These are phyloP conservation scores for Hypoxylon sp. DNA, from an alignment of 2,329 filamentous ascomycete genomes.

Conservation along the genomic window DNA sequence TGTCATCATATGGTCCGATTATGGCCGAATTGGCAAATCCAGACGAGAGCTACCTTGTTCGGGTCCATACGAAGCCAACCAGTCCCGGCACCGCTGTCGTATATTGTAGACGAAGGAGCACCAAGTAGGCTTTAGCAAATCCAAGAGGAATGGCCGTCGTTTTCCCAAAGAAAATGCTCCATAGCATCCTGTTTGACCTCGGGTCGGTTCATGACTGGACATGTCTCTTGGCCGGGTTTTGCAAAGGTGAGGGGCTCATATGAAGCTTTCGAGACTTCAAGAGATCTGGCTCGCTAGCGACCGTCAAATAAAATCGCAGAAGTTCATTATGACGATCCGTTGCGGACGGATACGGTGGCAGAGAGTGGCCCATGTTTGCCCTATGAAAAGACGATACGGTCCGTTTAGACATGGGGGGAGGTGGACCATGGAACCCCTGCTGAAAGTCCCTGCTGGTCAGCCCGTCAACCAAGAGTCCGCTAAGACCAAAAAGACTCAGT, in stretches of 20 bases:
- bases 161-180: constrained; percentile 5
- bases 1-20: constrained; percentile 45
- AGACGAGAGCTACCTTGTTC: constrained; percentile 41
- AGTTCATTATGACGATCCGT: constrained; percentile 47
- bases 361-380: constrained; percentile 50
- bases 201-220: constrained; percentile 47
- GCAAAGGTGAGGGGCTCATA: constrained; percentile 47
- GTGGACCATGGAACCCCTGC: constrained; percentile 49
- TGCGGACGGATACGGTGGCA: constrained; percentile 47
- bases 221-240: constrained; percentile 44
- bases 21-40: constrained; percentile 44
- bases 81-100: background rate
- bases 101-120: constrained; percentile 3
- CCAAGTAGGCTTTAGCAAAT: constrained; percentile 9
- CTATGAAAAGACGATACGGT: constrained; percentile 51
- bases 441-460: constrained; percentile 49
- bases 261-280: constrained; percentile 43
- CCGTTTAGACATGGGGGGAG: constrained; percentile 48
- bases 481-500: constrained; percentile 40
- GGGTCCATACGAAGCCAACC: constrained; percentile 13
- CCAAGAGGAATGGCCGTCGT: constrained; percentile 20
- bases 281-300: constrained; percentile 49
- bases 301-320: constrained; percentile 50
- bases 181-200: constrained; percentile 37
- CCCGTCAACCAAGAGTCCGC: constrained; percentile 42